A percentile compares a stretch with the other conserved stretches of the same genome.
Conservation (phyloP, 371 early-diverging fungal species). For the Massospora cicadina region DNA sequence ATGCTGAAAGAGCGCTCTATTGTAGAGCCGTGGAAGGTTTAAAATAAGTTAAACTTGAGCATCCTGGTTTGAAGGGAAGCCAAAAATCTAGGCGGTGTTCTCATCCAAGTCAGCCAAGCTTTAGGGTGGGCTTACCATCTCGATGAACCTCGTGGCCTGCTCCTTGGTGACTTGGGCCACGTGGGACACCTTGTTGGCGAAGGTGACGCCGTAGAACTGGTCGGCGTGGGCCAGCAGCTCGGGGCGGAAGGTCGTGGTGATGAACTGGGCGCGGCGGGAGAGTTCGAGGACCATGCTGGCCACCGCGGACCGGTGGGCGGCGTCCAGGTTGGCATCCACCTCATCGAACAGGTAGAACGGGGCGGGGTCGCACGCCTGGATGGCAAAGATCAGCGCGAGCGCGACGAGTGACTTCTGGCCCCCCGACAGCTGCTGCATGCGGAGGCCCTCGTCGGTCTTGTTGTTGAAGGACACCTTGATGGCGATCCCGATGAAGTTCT, state of each 20-base stretch:
- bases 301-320: conserved; percentile 83
- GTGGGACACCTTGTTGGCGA: conserved; percentile 62
- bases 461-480: conserved; percentile 65
- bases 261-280: conserved; percentile 80
- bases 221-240: conserved; percentile 82
- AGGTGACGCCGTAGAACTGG: conserved; percentile 93
- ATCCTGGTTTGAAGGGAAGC: no score
- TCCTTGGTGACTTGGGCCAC: conserved; percentile 47
- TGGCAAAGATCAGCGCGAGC: conserved; percentile 94
- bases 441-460: conserved; percentile 72
- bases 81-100: no score
- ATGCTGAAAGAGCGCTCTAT: no score
- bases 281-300: conserved; percentile 85
- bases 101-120: no score
- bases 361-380: conserved; percentile 96
- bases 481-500: conserved; percentile 3
- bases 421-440: conserved; percentile 93
- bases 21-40: no score
- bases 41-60: no score
- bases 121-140: no score
- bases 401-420: conserved; percentile 99
- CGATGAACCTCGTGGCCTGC: conserved; percentile 47
- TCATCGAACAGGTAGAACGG: conserved; percentile 99
- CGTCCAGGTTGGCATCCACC: conserved; percentile 99
- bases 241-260: conserved; percentile 94